These are phyloP conservation scores for Flaveria ramosissima DNA, from an alignment of 129 eudicot species.

Conservation along the genomic window DNA sequence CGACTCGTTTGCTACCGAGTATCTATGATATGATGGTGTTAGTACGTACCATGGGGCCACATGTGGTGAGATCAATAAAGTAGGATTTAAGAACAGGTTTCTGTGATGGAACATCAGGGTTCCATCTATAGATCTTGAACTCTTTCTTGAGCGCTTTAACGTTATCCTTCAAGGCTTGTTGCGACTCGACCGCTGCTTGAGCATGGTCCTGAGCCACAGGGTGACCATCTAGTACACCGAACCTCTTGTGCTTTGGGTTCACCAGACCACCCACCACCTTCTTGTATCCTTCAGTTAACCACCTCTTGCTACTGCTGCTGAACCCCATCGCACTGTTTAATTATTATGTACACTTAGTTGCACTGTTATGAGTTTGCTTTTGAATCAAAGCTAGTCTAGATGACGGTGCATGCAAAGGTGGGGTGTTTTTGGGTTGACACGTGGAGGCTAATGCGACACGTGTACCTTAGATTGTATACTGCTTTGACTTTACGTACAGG, in stretches of 20 bases:
- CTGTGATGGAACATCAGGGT: conserved; percentile 55
- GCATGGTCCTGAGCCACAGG: conserved; percentile 60
- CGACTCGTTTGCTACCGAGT: no score
- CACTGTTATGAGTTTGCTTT: background rate
- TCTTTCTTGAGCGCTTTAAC: conserved; percentile 47
- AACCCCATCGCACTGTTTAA: background rate
- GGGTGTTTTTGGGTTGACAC: conserved; percentile 19
- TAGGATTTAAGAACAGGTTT: conserved; percentile 82
- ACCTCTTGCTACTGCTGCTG: conserved; percentile 18
- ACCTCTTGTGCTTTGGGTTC: conserved; percentile 38
- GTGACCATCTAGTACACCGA: conserved; percentile 57
- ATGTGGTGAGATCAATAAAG: conserved; percentile 63
- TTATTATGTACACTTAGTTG: background rate
- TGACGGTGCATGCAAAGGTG: conserved; percentile 23
- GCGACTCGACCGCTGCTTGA: conserved; percentile 48
- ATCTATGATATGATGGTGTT: no score
- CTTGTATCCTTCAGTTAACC: conserved; percentile 29
- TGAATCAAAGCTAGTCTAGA: background rate
- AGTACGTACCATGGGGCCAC: conserved; percentile 68
- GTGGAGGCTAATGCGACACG: conserved; percentile 28
- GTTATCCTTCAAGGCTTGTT: conserved; percentile 22
- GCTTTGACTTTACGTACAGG: background rate
- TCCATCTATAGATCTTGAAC: conserved; percentile 83
- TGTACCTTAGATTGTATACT: background rate
- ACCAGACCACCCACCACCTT: conserved; percentile 21